phyloP scores from a whole-genome alignment of 2,329 filamentous ascomycete species.

The Cordyceps fumosorosea region DNA sequence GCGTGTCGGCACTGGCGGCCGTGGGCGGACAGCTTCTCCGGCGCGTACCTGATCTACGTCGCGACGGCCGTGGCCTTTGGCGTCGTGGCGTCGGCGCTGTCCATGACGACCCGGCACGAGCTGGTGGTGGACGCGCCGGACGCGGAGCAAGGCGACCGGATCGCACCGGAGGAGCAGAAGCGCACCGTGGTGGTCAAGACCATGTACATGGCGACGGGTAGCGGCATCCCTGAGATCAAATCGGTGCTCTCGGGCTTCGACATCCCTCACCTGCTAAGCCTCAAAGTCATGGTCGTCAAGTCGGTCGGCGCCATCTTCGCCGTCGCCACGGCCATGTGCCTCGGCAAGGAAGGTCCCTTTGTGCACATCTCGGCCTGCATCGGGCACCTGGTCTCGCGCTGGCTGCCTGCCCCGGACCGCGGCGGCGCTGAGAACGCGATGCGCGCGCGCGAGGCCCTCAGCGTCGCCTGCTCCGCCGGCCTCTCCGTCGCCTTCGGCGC shows the following conservation, averaged over 20 bases:
- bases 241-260: slow-evolving; percentile 90
- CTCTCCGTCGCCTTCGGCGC: slow-evolving; percentile 93
- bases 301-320: slow-evolving; percentile 85
- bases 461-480: slow-evolving; percentile 82
- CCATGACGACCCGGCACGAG: slow-evolving; percentile 79
- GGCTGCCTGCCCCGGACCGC: slow-evolving; percentile 47
- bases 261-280: slow-evolving; percentile 77
- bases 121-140: slow-evolving; percentile 83
- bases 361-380: slow-evolving; percentile 97
- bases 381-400: slow-evolving; percentile 75
- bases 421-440: slow-evolving; percentile 83
- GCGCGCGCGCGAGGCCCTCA: slow-evolving; percentile 86
- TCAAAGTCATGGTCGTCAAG: slow-evolving; percentile 85
- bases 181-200: slow-evolving; percentile 16
- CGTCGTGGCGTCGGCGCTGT: slow-evolving; percentile 56
- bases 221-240: slow-evolving; percentile 96
- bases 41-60: slow-evolving; percentile 22
- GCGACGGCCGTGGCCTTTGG: slow-evolving; percentile 50
- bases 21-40: slow-evolving; percentile 54
- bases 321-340: slow-evolving; percentile 90
- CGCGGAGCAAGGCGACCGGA: slow-evolving; percentile 25
- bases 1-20: slow-evolving; percentile 81
- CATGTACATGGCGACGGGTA: slow-evolving; percentile 78
- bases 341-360: slow-evolving; percentile 91
- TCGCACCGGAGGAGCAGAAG: background rate